These are phyloP conservation scores for Hymenoscyphus infarciens DNA, from an alignment of 2,329 filamentous ascomycete species.

Conservation along the genomic window DNA sequence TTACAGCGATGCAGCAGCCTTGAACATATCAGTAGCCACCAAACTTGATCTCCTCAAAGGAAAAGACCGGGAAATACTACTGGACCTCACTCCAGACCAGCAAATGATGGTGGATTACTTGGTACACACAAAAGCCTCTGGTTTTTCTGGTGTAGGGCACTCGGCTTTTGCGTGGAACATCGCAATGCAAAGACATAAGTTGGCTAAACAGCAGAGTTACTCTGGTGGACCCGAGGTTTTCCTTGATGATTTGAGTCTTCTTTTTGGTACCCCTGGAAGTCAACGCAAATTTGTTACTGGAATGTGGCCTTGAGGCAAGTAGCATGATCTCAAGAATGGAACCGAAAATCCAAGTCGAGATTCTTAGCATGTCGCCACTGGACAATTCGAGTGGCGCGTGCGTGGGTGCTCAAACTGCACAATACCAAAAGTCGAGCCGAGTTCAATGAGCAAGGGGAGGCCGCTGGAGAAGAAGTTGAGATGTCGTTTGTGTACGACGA, in stretches of 20 bases:
- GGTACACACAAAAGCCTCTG: slow-evolving; percentile 41
- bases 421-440: too few species aligned
- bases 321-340: not conserved
- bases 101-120: slow-evolving; percentile 47
- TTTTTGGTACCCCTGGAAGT: slow-evolving; percentile 15
- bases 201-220: slow-evolving; percentile 11
- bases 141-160: slow-evolving; percentile 41
- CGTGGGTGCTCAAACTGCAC: too few species aligned
- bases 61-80: slow-evolving; percentile 34
- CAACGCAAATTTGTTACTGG: slow-evolving; percentile 23
- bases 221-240: slow-evolving; percentile 17
- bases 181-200: slow-evolving; percentile 38
- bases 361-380: too few species aligned
- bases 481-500: too few species aligned
- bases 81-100: slow-evolving; percentile 43
- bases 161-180: slow-evolving; percentile 46
- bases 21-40: slow-evolving; percentile 16
- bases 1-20: not conserved
- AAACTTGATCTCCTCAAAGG: slow-evolving; percentile 41
- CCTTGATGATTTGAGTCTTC: slow-evolving; percentile 19
- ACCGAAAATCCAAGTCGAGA: too few species aligned
- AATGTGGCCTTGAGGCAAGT: slow-evolving; percentile 26
- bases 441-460: too few species aligned
- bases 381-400: too few species aligned
- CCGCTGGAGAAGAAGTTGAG: too few species aligned